A percentile compares a stretch with the other conserved stretches of the same genome.
phyloP scores from a whole-genome alignment of 2,329 filamentous ascomycete species.

The Cryphonectria parasitica region DNA sequence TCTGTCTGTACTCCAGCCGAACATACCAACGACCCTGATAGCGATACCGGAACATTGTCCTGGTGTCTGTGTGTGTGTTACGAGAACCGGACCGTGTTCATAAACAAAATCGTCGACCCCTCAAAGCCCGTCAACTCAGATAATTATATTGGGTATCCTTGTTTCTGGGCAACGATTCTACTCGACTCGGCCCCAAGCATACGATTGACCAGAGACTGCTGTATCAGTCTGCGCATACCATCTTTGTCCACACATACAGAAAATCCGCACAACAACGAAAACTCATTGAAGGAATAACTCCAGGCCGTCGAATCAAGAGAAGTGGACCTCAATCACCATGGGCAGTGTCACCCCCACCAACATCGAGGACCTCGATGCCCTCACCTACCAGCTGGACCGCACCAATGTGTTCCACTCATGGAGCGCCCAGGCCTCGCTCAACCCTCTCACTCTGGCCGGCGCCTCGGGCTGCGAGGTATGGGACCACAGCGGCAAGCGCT shows the following conservation, averaged over 20 bases:
- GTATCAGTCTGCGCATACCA: background rate
- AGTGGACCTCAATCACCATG: conserved; percentile 12
- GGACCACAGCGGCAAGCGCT: conserved; percentile 29
- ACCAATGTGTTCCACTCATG: conserved; percentile 29
- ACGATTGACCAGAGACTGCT: too few species aligned
- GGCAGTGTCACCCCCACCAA: conserved; percentile 23
- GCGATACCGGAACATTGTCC: conserved; percentile 8
- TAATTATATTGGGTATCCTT: background rate
- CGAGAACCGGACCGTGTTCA: background rate
- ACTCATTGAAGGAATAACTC: background rate
- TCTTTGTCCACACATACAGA: too few species aligned
- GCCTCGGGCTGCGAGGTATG: conserved; percentile 27
- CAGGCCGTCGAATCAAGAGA: background rate
- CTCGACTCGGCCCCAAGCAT: background rate
- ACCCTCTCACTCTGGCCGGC: conserved; percentile 24
- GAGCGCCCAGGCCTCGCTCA: conserved; percentile 26
- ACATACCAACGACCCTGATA: background rate
- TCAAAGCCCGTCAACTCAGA: background rate
- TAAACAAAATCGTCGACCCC: background rate
- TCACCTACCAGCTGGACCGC: conserved; percentile 27
- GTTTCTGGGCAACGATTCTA: background rate
- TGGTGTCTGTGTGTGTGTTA: background rate
- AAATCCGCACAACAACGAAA: background rate
- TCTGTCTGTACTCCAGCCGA: background rate
- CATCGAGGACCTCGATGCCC: conserved; percentile 20